Percentiles rank a stretch among this genome's conserved stretches.
These are phyloP conservation scores for Mycena polygramma DNA, from an alignment of 768 basidiomycete genomes.

Conservation along the genomic window DNA sequence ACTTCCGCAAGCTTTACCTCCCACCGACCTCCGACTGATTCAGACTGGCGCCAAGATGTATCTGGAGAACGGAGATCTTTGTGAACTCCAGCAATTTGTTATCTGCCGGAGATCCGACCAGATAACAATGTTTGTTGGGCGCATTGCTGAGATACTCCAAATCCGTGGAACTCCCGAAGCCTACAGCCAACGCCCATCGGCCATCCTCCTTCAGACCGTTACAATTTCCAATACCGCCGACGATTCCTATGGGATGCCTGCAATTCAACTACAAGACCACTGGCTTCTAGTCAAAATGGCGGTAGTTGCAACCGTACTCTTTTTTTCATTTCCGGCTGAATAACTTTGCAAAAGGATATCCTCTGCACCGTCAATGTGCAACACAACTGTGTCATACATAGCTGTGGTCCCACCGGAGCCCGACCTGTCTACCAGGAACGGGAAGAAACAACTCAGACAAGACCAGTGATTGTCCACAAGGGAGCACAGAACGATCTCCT, in stretches of 20 bases:
- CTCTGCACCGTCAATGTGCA: constrained; percentile 24
- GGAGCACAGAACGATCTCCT: neutral
- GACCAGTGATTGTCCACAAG: neutral
- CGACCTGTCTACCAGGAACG: constrained; percentile 9
- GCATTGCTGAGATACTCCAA: constrained; percentile 6
- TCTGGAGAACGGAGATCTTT: neutral
- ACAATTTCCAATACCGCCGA: neutral
- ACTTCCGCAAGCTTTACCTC: neutral
- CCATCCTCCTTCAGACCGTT: neutral
- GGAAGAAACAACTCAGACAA: neutral
- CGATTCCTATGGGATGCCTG: neutral
- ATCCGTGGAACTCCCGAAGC: neutral
- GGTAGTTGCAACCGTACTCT: neutral
- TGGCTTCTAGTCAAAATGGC: constrained; percentile 3
- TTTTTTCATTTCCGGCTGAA: too few relatives aligned
- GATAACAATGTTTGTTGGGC: neutral
- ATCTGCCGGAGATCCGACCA: neutral
- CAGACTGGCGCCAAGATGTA: neutral
- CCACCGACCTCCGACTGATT: neutral
- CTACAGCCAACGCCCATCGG: neutral
- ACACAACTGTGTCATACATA: constrained; percentile 14
- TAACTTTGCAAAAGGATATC: neutral
- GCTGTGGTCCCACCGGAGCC: neutral
- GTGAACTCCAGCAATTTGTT: neutral
- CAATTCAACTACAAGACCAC: neutral